Evolutionary conservation across 768 basidiomycete genomes (phyloP), one percentile per base, ranked within the genome.

Genomic region (Termitomyces sp.): DNA sequence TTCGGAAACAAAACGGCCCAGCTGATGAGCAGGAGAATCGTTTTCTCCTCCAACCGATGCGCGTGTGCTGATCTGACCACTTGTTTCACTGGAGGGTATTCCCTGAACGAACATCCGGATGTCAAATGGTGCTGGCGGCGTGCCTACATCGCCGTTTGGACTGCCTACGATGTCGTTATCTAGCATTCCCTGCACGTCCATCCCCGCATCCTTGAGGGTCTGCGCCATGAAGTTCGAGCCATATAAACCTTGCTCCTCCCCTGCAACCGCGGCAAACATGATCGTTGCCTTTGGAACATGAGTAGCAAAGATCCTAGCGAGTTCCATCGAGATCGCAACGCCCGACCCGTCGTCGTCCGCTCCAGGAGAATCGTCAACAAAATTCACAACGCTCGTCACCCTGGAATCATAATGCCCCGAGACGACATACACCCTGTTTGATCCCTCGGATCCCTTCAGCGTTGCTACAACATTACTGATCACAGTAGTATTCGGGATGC

Each of bases 131-230:
- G 83, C 81, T 24, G 65, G 68, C 12, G 59, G 59, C 18, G 75
- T 73, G 3, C 80, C 79, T 45, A 82, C 78, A 63, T 84, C 82
- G 9, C 70, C 81, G 52, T 77, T 81, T 12, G 81, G 75, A 53
- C 80, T 80, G 1, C 83, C 83, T 7, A 84, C 81, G 62, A 84
- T 84, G 64, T 84, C 84, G 65, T 84, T 84, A 64, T 83, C 78
- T 57, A 84, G 71, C 83, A 84, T 84, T 20, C 81, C 83, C 66
- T 85, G 82, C 5, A 84, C 80, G 64, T 84, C 79, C 4, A 75
- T 75, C 12, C 81, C 76, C 5, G 76, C 74, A 7, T 72, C 73
- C 35, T 74, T 73, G 56, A 84, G 70, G 20, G 73, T 67, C 55
- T 74, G 71, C 11, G 83, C 84, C 69, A 83, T 74, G 67, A 80